phyloP scores from a whole-genome alignment of 2,329 filamentous ascomycete genomes.

The Cryphonectria nitschkei region DNA sequence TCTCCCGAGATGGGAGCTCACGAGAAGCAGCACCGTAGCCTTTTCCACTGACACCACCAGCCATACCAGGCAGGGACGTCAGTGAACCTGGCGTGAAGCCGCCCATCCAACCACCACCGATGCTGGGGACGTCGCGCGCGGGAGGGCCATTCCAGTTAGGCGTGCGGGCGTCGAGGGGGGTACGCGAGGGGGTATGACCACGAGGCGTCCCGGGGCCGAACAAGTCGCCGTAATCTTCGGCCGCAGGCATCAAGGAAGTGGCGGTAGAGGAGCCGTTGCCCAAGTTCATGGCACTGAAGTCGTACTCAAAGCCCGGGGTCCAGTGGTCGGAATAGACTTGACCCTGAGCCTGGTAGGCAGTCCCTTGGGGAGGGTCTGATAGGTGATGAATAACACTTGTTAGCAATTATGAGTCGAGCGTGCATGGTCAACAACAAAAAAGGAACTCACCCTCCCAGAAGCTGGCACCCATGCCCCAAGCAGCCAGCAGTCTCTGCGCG shows the following conservation, averaged over 20 bases:
- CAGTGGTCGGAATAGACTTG: not conserved
- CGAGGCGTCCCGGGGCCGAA: not conserved
- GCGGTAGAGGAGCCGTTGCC: not conserved
- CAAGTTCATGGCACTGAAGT: not conserved
- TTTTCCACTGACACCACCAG: not conserved
- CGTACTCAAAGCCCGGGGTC: not conserved
- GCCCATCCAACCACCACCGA: not conserved
- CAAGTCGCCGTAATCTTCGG: not conserved
- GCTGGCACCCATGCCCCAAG: constrained; percentile 24
- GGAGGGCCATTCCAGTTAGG: not conserved
- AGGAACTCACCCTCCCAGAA: constrained; percentile 23
- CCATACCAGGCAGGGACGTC: not conserved
- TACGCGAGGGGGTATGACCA: not conserved
- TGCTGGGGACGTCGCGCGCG: not conserved
- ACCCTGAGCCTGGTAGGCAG: not conserved
- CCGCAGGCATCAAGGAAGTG: not conserved
- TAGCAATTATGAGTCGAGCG: not conserved
- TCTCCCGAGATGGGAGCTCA: not conserved
- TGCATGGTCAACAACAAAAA: not conserved
- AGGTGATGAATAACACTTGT: not conserved
- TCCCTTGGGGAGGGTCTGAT: not conserved
- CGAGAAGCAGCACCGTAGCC: constrained; percentile 7
- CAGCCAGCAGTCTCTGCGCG: constrained; percentile 17
- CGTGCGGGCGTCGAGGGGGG: not conserved
- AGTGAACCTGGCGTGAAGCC: not conserved